Percentiles rank a stretch among this genome's conserved stretches.
Evolutionary conservation across 306 rosid species (phyloP).

Genomic region (Sesbania bispinosa): DNA sequence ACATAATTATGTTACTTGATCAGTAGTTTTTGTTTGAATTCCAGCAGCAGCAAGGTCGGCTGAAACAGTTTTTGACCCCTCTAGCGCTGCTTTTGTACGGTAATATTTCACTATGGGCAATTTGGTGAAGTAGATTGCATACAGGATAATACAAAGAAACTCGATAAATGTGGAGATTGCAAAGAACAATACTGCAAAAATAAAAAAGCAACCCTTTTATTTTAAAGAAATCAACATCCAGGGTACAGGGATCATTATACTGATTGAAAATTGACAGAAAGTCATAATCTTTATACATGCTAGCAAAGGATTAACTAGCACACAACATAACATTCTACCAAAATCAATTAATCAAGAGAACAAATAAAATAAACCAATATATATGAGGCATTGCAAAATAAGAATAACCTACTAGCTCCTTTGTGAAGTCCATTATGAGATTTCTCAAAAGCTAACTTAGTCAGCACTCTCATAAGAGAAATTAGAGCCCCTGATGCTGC

Average conservation of each 20-base stretch:
- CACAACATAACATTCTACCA: not conserved
- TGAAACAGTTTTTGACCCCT: slow-evolving; percentile 78
- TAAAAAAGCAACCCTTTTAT: not conserved
- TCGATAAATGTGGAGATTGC: slow-evolving; percentile 51
- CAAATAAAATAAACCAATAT: not conserved
- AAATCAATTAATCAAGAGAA: not conserved
- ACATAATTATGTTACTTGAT: slow-evolving; percentile 35
- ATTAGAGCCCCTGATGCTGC: slow-evolving; percentile 81
- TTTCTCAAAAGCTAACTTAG: slow-evolving; percentile 65
- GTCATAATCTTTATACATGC: not conserved
- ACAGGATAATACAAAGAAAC: slow-evolving; percentile 61
- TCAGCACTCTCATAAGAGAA: slow-evolving; percentile 58
- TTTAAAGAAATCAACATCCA: not conserved
- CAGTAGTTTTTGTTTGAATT: slow-evolving; percentile 28
- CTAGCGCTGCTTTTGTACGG: slow-evolving; percentile 72
- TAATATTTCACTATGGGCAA: slow-evolving; percentile 75
- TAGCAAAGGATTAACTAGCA: not conserved
- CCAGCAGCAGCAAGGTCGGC: slow-evolving; percentile 87
- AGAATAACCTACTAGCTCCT: slow-evolving; percentile 65
- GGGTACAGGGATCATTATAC: not conserved
- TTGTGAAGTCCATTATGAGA: slow-evolving; percentile 72
- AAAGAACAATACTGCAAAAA: slow-evolving; percentile 64
- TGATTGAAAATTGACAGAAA: not conserved
- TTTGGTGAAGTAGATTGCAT: slow-evolving; percentile 65
- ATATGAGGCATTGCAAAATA: not conserved